Evolutionary conservation across 176 grass and related monocot species (phyloP), one percentile per base, ranked within the genome.

Genomic region (Hordeum marinum): DNA sequence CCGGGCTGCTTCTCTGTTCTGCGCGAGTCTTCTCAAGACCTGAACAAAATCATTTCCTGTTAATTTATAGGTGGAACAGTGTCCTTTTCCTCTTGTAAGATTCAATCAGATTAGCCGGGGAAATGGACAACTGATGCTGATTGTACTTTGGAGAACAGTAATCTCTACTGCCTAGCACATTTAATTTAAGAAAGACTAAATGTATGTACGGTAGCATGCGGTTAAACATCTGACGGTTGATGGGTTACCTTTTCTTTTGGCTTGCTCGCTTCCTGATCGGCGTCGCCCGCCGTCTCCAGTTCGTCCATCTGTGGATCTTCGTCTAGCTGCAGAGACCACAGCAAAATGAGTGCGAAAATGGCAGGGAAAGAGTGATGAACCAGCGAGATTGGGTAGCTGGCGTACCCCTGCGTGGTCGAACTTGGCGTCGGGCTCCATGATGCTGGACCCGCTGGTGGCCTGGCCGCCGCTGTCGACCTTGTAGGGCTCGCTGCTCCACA

Each of bases 1-100:
- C 75, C 92, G 82, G 82, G 94, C 94, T 45, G 94, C 94, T 35
- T 97, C 90, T 87, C 94, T 91, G 89, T 97, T 97, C 87, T 97
- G 94, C 9, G 94, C 94, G 68, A 94, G 92, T 65, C 94, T 92
- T 90, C 92, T 89, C 31, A 65, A 7, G 18, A 88, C 86, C 96
- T 99, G 83, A 74, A 82, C 6, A 80, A 68, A 87, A 85, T 61
- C 54, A 54, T 68, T 14, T 50, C 46, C 6, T 50, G 0, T 48
- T 46, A 35, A 37, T 68, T 76, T 43, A n/a, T 1, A 59, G 20
- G 14, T 20, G 14, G 5, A 54, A 54, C 48, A 60, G 8, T 31
- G 39, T 34, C 63, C 6, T 54, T 77, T 63, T 20, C 5, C 31
- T 52, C 12, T 35, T 3, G 12, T 2, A 64, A 73, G 1, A 77